phyloP scores from a whole-genome alignment of 352 stramenopile genomes.

The Elongisporangium undulatum region DNA sequence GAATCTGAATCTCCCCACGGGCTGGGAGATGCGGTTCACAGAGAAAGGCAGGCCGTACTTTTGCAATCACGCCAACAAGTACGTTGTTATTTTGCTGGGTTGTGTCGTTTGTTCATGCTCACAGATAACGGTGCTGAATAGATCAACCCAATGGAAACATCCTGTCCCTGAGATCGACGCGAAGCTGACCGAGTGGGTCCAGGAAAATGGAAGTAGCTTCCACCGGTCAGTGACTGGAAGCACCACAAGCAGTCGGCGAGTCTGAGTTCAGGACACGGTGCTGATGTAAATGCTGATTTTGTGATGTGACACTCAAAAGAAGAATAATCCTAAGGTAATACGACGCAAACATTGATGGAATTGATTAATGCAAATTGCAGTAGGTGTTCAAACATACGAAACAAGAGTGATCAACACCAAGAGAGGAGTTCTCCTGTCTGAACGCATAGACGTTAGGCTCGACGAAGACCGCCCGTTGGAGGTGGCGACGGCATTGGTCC shows the following conservation, averaged over 20 bases:
- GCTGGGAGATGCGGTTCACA: slow-evolving; percentile 81
- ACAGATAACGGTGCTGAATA: slow-evolving; percentile 12
- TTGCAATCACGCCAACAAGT: slow-evolving; percentile 73
- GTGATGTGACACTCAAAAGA: no score
- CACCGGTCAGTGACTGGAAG: slow-evolving; percentile 4
- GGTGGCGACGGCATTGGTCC: not conserved
- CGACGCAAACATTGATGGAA: no score
- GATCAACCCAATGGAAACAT: slow-evolving; percentile 86
- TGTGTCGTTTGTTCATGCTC: not conserved
- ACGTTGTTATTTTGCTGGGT: slow-evolving; percentile 1
- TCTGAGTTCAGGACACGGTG: not conserved
- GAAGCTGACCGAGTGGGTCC: slow-evolving; percentile 74
- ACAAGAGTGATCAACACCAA: not conserved
- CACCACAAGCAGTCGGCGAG: not conserved
- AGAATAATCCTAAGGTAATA: no score
- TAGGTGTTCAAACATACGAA: not conserved
- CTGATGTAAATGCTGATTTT: no score
- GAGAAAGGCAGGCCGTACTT: slow-evolving; percentile 82
- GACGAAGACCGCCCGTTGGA: not conserved
- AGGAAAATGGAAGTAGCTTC: slow-evolving; percentile 60
- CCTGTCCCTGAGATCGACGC: slow-evolving; percentile 63
- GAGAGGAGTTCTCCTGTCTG: no score
- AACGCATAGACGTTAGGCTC: not conserved
- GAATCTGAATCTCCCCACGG: slow-evolving; percentile 58
- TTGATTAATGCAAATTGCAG: not conserved